Evolutionary conservation across 2,329 filamentous ascomycete species (phyloP).

Genomic region (Aspergillus ochraceoroseus): DNA sequence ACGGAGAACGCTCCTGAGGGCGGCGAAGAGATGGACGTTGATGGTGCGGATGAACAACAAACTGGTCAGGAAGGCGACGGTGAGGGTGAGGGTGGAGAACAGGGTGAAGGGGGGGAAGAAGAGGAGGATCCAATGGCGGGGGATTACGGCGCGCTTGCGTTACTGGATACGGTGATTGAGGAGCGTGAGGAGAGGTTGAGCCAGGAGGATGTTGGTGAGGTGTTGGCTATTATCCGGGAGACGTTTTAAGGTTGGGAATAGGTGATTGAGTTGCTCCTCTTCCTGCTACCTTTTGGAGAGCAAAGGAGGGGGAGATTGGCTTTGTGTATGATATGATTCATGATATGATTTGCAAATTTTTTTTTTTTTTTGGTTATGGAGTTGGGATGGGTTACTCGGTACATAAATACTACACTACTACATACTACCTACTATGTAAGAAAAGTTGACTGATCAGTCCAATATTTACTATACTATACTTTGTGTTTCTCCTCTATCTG

Average conservation of each 20-base stretch:
- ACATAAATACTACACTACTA: too few relatives aligned
- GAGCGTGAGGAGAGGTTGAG: conserved; percentile 41
- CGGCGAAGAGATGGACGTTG: conserved; percentile 34
- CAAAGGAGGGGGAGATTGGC: not conserved
- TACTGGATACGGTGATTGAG: conserved; percentile 42
- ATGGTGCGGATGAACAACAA: too few relatives aligned
- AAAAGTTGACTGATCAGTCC: conserved; percentile 1
- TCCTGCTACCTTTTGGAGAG: not conserved
- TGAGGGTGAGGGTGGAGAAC: conserved; percentile 15
- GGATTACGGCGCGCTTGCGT: conserved; percentile 35
- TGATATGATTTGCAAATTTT: conserved; percentile 2
- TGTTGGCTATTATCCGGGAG: conserved; percentile 37
- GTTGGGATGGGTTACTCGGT: too few relatives aligned
- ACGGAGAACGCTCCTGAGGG: conserved; percentile 17
- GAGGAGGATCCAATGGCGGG: conserved; percentile 28
- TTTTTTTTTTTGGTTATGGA: conserved; percentile 1
- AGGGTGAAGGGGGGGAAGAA: conserved; percentile 19
- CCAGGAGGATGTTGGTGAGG: conserved; percentile 35
- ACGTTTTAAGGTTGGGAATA: conserved; percentile 22
- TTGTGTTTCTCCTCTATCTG: conserved; percentile 9
- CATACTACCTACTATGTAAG: too few relatives aligned
- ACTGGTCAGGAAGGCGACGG: too few relatives aligned
- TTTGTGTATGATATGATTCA: not conserved
- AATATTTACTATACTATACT: not conserved
- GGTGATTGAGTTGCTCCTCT: too few relatives aligned